These are phyloP conservation scores for Monilinia fructicola DNA, from an alignment of 2,329 filamentous ascomycete genomes.

Conservation along the genomic window DNA sequence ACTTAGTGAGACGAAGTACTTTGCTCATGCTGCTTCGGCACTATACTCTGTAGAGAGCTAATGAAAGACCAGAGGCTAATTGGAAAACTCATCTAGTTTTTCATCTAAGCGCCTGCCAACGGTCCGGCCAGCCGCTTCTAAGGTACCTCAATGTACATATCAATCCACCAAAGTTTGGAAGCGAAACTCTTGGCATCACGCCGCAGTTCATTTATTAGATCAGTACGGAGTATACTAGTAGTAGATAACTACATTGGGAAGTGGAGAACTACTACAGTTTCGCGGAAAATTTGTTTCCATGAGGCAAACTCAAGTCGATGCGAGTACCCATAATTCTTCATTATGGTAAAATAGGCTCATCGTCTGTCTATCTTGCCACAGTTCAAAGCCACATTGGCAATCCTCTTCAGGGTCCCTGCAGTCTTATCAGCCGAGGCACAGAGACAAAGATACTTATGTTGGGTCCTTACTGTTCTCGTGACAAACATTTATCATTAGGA, in stretches of 20 bases:
- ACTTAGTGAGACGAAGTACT: background rate
- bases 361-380: background rate
- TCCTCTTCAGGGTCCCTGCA: background rate
- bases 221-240: too few relatives aligned
- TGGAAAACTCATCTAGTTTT: background rate
- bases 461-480: slow-evolving; percentile 6
- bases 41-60: background rate
- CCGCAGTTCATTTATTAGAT: background rate
- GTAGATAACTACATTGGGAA: background rate
- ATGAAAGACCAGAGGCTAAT: background rate
- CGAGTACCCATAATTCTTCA: background rate
- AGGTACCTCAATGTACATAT: background rate
- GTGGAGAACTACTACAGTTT: background rate
- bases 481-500: background rate
- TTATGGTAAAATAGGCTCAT: background rate
- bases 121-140: slow-evolving; percentile 12
- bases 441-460: background rate
- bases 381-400: background rate
- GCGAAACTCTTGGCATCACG: slow-evolving; percentile 14
- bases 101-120: slow-evolving; percentile 5
- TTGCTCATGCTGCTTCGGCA: background rate
- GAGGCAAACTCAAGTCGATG: background rate
- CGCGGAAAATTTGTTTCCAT: background rate
- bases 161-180: slow-evolving; percentile 8
- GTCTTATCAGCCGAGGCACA: background rate